These are phyloP conservation scores for Syzygium grande DNA, from an alignment of 345 rosid genomes.

Conservation along the genomic window DNA sequence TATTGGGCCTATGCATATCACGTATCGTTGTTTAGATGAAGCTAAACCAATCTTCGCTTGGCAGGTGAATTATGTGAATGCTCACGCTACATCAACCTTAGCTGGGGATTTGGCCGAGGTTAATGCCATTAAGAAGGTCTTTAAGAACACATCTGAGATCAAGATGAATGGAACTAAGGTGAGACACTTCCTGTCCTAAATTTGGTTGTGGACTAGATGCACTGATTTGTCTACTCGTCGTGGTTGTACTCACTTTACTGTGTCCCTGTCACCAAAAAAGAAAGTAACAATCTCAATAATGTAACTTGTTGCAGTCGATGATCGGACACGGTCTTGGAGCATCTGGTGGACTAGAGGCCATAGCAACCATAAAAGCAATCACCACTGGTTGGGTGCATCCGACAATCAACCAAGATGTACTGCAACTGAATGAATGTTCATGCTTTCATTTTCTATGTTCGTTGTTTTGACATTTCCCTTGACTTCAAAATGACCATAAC, in stretches of 20 bases:
- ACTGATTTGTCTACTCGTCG: background rate
- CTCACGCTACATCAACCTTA: constrained; percentile 65
- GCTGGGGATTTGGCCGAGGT: constrained; percentile 74
- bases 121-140: constrained; percentile 53
- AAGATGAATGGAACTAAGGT: constrained; percentile 74
- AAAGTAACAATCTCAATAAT: background rate
- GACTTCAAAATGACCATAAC: background rate
- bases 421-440: background rate
- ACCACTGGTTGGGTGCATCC: constrained; percentile 67
- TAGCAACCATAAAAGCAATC: constrained; percentile 64
- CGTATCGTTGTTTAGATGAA: background rate
- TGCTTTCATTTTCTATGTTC: background rate
- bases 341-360: constrained; percentile 64
- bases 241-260: background rate
- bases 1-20: background rate
- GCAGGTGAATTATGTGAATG: constrained; percentile 63
- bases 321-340: constrained; percentile 72
- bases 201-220: background rate
- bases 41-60: background rate
- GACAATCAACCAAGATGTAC: constrained; percentile 64
- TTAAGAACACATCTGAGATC: constrained; percentile 55
- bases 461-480: background rate
- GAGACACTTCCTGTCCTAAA: background rate
- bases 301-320: constrained; percentile 29
- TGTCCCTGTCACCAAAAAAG: background rate